Percentiles rank a stretch among this genome's conserved stretches.
These are phyloP conservation scores for Geosmithia morbida DNA, from an alignment of 2,329 filamentous ascomycete genomes.

Conservation along the genomic window DNA sequence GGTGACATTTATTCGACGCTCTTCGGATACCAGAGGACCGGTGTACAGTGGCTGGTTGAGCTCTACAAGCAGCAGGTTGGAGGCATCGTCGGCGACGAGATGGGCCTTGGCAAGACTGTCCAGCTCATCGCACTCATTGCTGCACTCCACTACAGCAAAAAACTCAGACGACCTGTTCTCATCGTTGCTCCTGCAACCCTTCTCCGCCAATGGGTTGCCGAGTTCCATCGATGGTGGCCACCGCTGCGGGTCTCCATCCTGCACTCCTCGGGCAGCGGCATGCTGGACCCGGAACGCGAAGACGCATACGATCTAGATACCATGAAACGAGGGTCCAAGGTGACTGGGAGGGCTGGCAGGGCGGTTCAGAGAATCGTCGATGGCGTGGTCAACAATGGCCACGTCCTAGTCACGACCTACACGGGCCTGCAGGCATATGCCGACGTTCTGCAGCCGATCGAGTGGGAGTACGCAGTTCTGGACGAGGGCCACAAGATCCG, in stretches of 20 bases:
- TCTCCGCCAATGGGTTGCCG: slow-evolving; percentile 94
- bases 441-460: slow-evolving; percentile 62
- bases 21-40: slow-evolving; percentile 95
- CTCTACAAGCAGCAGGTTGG: slow-evolving; percentile 80
- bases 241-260: slow-evolving; percentile 89
- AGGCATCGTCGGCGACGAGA: slow-evolving; percentile 92
- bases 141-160: slow-evolving; percentile 81
- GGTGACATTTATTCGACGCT: slow-evolving; percentile 87
- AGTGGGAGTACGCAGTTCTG: slow-evolving; percentile 89
- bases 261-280: slow-evolving; percentile 90
- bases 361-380: slow-evolving; percentile 71
- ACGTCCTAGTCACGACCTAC: slow-evolving; percentile 92
- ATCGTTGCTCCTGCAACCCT: slow-evolving; percentile 90
- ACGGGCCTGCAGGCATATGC: slow-evolving; percentile 89
- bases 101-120: slow-evolving; percentile 93
- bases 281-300: slow-evolving; percentile 67
- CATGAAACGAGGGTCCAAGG: slow-evolving; percentile 21
- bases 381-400: slow-evolving; percentile 68
- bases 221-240: slow-evolving; percentile 99
- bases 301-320: slow-evolving; percentile 34
- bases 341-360: slow-evolving; percentile 9
- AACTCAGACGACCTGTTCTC: slow-evolving; percentile 71
- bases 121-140: slow-evolving; percentile 66
- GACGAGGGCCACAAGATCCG: slow-evolving; percentile 98
- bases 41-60: slow-evolving; percentile 92